Percentiles rank a stretch among this genome's conserved stretches.
These are phyloP conservation scores for Globisporangium barbulae DNA, from an alignment of 352 stramenopile species.

Conservation along the genomic window DNA sequence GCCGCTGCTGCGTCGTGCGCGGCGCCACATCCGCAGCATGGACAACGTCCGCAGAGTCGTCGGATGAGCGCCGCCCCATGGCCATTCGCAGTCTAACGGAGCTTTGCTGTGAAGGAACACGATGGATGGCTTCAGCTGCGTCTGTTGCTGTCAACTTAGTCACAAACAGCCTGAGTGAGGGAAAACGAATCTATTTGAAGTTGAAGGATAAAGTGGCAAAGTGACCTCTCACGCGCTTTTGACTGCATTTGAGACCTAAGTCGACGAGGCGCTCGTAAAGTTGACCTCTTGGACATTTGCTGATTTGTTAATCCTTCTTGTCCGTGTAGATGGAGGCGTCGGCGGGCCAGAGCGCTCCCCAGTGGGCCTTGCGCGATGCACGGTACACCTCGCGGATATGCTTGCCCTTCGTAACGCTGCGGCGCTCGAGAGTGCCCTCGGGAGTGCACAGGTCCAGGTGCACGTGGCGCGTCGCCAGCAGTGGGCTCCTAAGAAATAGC, in stretches of 20 bases:
- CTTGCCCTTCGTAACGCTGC: constrained; percentile 73
- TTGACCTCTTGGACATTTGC: neutral
- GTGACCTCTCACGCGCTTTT: neutral
- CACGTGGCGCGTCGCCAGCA: constrained; percentile 76
- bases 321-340: constrained; percentile 59
- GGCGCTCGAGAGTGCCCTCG: constrained; percentile 73
- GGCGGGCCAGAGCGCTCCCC: constrained; percentile 70
- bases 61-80: neutral
- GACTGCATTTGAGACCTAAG: neutral
- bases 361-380: constrained; percentile 78
- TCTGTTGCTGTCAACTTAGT: neutral
- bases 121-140: constrained; percentile 4
- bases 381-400: constrained; percentile 77
- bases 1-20: neutral
- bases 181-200: neutral
- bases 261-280: neutral
- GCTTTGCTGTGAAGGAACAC: constrained; percentile 1
- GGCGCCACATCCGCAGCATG: neutral
- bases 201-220: neutral
- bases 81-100: neutral
- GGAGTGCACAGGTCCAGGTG: constrained; percentile 82
- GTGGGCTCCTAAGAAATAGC: constrained; percentile 31
- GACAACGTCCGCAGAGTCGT: neutral
- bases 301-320: constrained; percentile 25
- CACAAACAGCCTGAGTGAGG: neutral